These are phyloP conservation scores for Fusarium sp. DNA, from an alignment of 2,329 filamentous ascomycete genomes.

Conservation along the genomic window DNA sequence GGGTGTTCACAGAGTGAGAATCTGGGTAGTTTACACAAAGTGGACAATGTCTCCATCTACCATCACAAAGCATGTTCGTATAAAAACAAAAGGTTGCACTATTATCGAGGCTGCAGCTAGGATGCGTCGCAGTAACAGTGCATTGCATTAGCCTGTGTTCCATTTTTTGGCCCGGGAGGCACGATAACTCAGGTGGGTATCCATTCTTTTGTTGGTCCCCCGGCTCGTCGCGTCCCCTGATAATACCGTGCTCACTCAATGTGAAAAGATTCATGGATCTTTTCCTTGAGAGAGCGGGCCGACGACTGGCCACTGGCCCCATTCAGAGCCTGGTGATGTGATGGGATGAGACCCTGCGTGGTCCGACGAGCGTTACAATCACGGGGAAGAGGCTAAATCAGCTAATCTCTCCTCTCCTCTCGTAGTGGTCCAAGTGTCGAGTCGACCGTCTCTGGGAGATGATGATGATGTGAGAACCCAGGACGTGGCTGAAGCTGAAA, in stretches of 20 bases:
- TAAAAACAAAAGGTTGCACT: constrained; percentile 14
- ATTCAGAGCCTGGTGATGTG: not conserved
- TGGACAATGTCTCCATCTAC: not conserved
- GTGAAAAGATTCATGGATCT: not conserved
- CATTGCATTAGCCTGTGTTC: constrained; percentile 30
- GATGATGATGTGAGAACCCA: not conserved
- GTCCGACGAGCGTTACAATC: constrained; percentile 11
- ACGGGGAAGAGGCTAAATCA: constrained; percentile 20
- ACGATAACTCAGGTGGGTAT: not conserved
- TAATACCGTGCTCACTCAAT: not conserved
- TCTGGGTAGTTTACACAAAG: not conserved
- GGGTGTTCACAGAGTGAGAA: not conserved
- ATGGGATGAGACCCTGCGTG: constrained; percentile 20
- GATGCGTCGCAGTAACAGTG: constrained; percentile 20
- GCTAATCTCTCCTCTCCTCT: constrained; percentile 6
- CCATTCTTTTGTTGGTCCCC: not conserved
- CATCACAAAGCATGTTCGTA: constrained; percentile 5
- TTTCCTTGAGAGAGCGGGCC: not conserved
- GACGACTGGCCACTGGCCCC: not conserved
- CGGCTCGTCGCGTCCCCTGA: constrained; percentile 10
- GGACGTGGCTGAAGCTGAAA: not conserved
- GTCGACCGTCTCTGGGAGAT: not conserved
- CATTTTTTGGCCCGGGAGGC: not conserved
- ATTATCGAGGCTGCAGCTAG: not conserved
- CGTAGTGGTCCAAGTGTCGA: not conserved